A percentile compares a stretch with the other conserved stretches of the same genome.
Conservation (phyloP, 2,329 filamentous ascomycete species). For the Xylaria sp. region DNA sequence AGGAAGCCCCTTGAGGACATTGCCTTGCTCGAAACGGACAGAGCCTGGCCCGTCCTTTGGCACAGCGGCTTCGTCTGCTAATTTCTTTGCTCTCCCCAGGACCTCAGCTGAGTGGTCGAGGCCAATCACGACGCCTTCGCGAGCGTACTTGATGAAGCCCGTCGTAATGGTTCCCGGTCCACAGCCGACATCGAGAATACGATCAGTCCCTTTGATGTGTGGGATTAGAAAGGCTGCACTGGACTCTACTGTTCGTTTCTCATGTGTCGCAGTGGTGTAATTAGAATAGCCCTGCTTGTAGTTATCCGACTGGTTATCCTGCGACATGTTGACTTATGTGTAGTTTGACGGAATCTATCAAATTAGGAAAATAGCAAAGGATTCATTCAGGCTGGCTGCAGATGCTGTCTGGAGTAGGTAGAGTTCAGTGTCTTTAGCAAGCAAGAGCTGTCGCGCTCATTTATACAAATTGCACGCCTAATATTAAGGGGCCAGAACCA, state of each 20-base stretch:
- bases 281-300: slow-evolving; percentile 55
- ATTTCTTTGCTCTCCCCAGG: neutral
- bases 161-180: slow-evolving; percentile 61
- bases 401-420: neutral
- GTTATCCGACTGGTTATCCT: slow-evolving; percentile 9
- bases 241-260: slow-evolving; percentile 55
- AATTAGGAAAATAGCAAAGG: neutral
- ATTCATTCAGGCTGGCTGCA: neutral
- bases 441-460: neutral
- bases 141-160: slow-evolving; percentile 54
- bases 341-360: neutral
- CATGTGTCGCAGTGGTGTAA: slow-evolving; percentile 53
- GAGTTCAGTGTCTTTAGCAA: neutral
- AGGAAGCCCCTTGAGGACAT: slow-evolving; percentile 52
- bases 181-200: slow-evolving; percentile 60
- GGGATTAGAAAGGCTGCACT: slow-evolving; percentile 58
- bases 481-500: neutral
- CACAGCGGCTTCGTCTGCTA: slow-evolving; percentile 22
- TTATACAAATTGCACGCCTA: neutral
- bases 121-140: slow-evolving; percentile 53
- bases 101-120: slow-evolving; percentile 51
- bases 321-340: slow-evolving; percentile 23
- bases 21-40: slow-evolving; percentile 49
- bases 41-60: slow-evolving; percentile 27
- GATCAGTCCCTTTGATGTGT: slow-evolving; percentile 52